These are phyloP conservation scores for Eudorina sp. DNA, from an alignment of 139 green algal genomes.

Conservation along the genomic window DNA sequence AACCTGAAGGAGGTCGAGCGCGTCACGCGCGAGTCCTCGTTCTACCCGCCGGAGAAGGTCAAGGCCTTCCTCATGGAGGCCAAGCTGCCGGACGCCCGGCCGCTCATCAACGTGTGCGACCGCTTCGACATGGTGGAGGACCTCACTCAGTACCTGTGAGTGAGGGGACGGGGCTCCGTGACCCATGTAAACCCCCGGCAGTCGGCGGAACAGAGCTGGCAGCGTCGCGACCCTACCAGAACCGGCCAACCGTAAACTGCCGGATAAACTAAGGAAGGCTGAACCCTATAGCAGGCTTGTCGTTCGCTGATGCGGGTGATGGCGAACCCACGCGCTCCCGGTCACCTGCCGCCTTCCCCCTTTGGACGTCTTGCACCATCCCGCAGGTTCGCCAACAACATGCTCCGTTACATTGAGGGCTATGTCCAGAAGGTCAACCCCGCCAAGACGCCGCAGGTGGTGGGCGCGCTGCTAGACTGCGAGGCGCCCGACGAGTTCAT, in stretches of 20 bases:
- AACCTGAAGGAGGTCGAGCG: conserved; percentile 95
- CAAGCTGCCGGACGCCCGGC: conserved; percentile 97
- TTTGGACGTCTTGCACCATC: no score
- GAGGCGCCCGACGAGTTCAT: conserved; percentile 97
- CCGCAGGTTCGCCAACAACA: conserved; percentile 62
- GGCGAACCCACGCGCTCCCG: no score
- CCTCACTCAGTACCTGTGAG: conserved; percentile 95
- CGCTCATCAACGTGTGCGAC: conserved; percentile 99
- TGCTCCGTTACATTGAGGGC: conserved; percentile 97
- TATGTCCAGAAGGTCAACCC: conserved; percentile 98
- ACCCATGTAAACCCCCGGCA: no score
- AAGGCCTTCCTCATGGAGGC: conserved; percentile 99
- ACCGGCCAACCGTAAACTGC: no score
- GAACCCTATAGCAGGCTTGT: no score
- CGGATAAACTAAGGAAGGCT: no score
- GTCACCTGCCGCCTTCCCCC: no score
- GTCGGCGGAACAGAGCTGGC: no score
- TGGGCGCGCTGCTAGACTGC: conserved; percentile 96
- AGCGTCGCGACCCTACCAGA: no score
- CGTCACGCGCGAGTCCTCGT: conserved; percentile 92
- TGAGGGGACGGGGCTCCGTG: no score
- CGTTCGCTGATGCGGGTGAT: no score
- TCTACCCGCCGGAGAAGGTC: conserved; percentile 92
- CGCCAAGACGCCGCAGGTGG: conserved; percentile 73
- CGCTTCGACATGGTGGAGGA: conserved; percentile 95